Evolutionary conservation across 441 rosid species (phyloP).

Genomic region (Cnidoscolus chayamansa): DNA sequence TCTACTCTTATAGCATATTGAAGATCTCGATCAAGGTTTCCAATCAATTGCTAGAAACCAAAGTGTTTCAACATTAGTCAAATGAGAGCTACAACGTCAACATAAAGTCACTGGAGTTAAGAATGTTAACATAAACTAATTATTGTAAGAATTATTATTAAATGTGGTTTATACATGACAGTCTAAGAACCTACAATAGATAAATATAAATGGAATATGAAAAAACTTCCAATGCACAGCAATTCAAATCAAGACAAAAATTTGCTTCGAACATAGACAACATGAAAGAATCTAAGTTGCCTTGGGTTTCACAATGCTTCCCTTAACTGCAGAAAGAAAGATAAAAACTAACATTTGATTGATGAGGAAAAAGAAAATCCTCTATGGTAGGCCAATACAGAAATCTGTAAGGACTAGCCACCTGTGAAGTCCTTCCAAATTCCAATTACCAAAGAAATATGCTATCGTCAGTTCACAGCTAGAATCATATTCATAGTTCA

Average conservation of each 20-base stretch:
- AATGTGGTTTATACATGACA: not conserved
- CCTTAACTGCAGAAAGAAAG: not conserved
- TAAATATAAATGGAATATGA: not conserved
- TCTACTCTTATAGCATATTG: conserved; percentile 92
- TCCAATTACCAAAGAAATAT: not conserved
- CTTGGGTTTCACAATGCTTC: not conserved
- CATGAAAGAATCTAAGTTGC: not conserved
- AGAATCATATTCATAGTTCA: not conserved
- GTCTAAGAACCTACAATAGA: not conserved
- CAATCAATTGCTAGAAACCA: conserved; percentile 71
- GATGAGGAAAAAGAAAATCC: not conserved
- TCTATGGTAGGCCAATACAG: not conserved
- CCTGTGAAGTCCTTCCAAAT: not conserved
- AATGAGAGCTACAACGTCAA: conserved; percentile 12
- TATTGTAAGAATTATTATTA: not conserved
- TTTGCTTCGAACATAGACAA: not conserved
- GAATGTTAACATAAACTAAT: too few species aligned
- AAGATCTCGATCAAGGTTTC: conserved; percentile 93
- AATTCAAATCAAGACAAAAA: not conserved
- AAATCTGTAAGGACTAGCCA: not conserved
- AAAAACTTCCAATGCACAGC: not conserved
- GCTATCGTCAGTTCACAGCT: not conserved
- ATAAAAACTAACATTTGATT: not conserved
- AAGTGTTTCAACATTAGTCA: conserved; percentile 36
- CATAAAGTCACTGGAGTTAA: not conserved